Percentiles rank a stretch among this genome's conserved stretches.
These are phyloP conservation scores for Aspergillus sergii DNA, from an alignment of 2,329 filamentous ascomycete species.

Conservation along the genomic window DNA sequence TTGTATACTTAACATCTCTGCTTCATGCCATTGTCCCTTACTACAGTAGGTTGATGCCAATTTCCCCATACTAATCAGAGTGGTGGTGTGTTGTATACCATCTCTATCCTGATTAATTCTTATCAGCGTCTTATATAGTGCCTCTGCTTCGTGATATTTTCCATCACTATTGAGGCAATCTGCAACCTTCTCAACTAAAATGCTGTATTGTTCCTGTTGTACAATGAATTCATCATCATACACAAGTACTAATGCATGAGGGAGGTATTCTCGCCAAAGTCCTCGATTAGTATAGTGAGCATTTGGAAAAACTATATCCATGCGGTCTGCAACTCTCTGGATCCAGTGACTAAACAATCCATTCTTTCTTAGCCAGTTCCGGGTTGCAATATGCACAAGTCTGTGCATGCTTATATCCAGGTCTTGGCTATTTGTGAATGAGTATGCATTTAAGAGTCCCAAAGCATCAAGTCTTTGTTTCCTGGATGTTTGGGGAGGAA, in stretches of 20 bases:
- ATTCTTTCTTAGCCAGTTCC: conserved; percentile 26
- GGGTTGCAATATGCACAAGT: conserved; percentile 31
- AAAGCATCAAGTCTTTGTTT: conserved; percentile 31
- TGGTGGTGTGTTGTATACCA: rapidly evolving
- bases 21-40: conserved; percentile 19
- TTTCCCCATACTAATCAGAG: rapidly evolving
- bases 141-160: too few relatives aligned
- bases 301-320: background rate
- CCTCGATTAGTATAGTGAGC: too few relatives aligned
- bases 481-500: conserved; percentile 24
- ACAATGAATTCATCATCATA: too few relatives aligned
- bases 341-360: conserved; percentile 5
- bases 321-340: background rate
- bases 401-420: conserved; percentile 28
- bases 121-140: too few relatives aligned
- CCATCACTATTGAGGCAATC: too few relatives aligned
- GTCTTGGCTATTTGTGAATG: background rate
- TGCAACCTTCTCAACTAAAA: too few relatives aligned
- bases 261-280: too few relatives aligned
- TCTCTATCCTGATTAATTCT: too few relatives aligned
- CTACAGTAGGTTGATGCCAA: too few relatives aligned
- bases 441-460: conserved; percentile 15
- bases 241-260: too few relatives aligned
- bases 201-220: too few relatives aligned
- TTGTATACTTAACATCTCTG: background rate